These are phyloP conservation scores for Colletotrichum tabaci DNA, from an alignment of 2,329 filamentous ascomycete species.

Conservation along the genomic window DNA sequence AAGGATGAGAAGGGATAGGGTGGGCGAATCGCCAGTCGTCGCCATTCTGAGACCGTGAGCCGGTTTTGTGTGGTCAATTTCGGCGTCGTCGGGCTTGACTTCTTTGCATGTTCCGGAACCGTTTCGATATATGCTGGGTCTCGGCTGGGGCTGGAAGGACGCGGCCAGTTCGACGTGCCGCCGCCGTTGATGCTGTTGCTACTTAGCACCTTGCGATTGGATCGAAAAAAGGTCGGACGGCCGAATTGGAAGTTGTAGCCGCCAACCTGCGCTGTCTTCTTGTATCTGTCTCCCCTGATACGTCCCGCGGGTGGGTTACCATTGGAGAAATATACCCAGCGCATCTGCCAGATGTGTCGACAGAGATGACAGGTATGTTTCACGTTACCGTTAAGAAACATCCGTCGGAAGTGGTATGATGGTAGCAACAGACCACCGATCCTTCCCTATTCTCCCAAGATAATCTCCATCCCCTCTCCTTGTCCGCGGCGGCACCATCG, in stretches of 20 bases:
- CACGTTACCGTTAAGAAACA: background rate
- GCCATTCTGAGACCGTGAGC: background rate
- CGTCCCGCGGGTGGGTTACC: background rate
- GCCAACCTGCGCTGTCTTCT: background rate
- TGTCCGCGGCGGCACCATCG: background rate
- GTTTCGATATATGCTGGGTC: background rate
- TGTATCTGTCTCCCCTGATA: background rate
- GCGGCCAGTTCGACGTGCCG: background rate
- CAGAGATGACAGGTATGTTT: background rate
- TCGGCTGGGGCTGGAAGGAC: background rate
- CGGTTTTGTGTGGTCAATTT: background rate
- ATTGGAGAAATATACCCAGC: background rate
- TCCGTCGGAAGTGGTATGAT: background rate
- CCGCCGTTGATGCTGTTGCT: background rate
- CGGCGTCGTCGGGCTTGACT: background rate
- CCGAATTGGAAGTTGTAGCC: constrained; percentile 5
- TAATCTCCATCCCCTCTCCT: no score
- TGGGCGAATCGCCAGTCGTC: background rate
- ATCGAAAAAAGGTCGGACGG: no score
- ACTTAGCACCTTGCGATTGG: background rate
- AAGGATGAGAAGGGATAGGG: background rate
- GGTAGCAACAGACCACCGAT: background rate
- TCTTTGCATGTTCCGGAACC: background rate
- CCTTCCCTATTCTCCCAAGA: background rate
- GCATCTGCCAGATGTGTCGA: background rate